Percentiles rank a stretch among this genome's conserved stretches.
Conservation (phyloP, 805 yeast genomes). For the Aciculoconidium aculeatum region DNA sequence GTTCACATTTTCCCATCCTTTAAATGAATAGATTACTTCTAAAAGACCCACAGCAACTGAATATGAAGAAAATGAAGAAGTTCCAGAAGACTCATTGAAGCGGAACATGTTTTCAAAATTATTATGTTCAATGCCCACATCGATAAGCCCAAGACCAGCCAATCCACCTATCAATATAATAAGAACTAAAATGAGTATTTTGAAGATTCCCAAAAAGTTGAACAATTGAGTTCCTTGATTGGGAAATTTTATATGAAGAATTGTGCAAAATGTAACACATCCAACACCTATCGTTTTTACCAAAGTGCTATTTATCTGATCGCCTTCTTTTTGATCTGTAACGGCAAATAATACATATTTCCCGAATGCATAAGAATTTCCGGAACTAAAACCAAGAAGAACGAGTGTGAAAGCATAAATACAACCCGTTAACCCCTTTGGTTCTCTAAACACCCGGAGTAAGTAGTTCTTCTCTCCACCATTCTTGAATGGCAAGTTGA, state of each 20-base stretch:
- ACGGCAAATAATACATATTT: slow-evolving; percentile 43
- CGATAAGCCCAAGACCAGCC: slow-evolving; percentile 28
- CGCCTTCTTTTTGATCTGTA: slow-evolving; percentile 19
- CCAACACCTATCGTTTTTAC: slow-evolving; percentile 46
- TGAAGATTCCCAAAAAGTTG: slow-evolving; percentile 49
- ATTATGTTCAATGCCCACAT: slow-evolving; percentile 13
- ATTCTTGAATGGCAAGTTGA: slow-evolving; percentile 35
- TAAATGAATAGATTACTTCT: slow-evolving; percentile 57
- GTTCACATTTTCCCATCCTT: slow-evolving; percentile 70
- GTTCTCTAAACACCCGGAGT: slow-evolving; percentile 26
- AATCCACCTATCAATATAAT: slow-evolving; percentile 45
- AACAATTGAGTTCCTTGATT: slow-evolving; percentile 46
- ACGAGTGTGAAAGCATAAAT: slow-evolving; percentile 47
- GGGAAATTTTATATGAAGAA: slow-evolving; percentile 46
- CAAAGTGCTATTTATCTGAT: slow-evolving; percentile 16
- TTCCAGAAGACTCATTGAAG: slow-evolving; percentile 6
- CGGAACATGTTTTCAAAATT: slow-evolving; percentile 33
- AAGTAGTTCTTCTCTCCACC: slow-evolving; percentile 40
- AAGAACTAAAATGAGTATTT: slow-evolving; percentile 43
- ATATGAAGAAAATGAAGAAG: slow-evolving; percentile 38
- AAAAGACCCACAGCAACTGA: slow-evolving; percentile 51
- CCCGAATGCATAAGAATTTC: slow-evolving; percentile 62
- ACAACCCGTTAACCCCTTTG: slow-evolving; percentile 32
- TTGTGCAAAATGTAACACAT: slow-evolving; percentile 40
- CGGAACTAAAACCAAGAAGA: slow-evolving; percentile 56